Evolutionary conservation across 2,329 filamentous ascomycete genomes (phyloP), one percentile per base, ranked within the genome.

Genomic region (Aspergillus latus): DNA sequence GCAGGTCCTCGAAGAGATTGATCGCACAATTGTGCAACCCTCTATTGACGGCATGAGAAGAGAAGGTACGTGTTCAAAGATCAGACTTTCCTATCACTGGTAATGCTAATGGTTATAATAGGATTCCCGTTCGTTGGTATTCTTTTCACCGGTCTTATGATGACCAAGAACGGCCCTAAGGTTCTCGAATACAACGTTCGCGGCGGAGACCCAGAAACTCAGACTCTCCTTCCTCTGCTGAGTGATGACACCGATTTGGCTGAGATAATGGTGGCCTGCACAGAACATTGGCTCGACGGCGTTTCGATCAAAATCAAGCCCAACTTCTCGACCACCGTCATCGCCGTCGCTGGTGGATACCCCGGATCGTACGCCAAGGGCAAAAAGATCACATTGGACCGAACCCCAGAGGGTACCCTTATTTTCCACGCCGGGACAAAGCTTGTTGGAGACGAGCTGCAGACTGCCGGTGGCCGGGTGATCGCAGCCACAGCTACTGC

Each of bases 361-460:
- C 94, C 94, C 4, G 89, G 88, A 54, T 80, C 84, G 1, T 97
- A 97, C 72, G 82, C 84, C 51, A 96, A 96, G 78, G 92, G 90
- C 53, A 89, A 80, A 43, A 72, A 77, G 9, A 87, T 88, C 69
- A 80, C 70, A 29, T 66, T 88, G 43, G 77, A 79, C 49, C 77
- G 88, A 70, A 21, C 76, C 77, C 53, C 79, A 74, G 49, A 79
- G 76, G 77, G 80, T 59, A 88, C 84, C 60, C 86, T 88, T 60
- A 84, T 97, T 60, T 99, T 99, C 84, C 94, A 99, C 70, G 94
- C 94, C 4, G 94, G 94, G 29, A 99, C 94, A 2, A 82, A 82
- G 39, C 72, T 90, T 34, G 69, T 83, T 8, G 77, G 78, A 16
- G 82, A 85, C 36, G 79, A 86, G 60, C 80, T 97, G 16, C 82